Evolutionary conservation across 805 yeast genomes (phyloP), one percentile per base, ranked within the genome.

Genomic region (Allodekkera sacchari): DNA sequence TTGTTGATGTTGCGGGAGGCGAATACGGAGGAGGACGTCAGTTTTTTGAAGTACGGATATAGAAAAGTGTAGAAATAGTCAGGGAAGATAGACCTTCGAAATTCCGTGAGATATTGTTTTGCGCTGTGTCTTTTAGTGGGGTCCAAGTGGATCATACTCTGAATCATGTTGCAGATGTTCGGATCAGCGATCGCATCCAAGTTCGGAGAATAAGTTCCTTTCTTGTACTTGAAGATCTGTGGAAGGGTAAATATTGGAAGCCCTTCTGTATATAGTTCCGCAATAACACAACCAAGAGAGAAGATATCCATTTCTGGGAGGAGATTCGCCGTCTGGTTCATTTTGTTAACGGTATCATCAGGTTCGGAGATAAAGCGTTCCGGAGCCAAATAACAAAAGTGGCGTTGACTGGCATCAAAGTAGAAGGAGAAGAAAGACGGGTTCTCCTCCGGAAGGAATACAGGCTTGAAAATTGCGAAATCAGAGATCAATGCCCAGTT

Each of bases 381-480:
- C 0, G 98, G 98, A 0, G 98, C 97, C 26, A 92, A 55, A 53
- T 89, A 89, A 55, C 98, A 92, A 3, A 75, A 71, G 45, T 95
- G 67, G 41, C 96, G 65, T 50, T 75, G 83, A 2, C 94, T 82
- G 3, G 89, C 83, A 57, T 92, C 97, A 51, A 88, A 92, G 55
- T 79, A 92, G 49, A 89, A 92, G 1, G 92, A 76, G 46, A 83
- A 92, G 39, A 82, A 89, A 9, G 88, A 82, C 0, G 97, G 96
- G 48, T 92, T 89, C 43, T 87, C 92, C 41, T 83, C 95, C 0
- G 97, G 96, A 20, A 92, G 57, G 44, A 68, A 75, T 0, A 74
- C 74, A 0, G 98, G 98, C 55, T 92, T 92, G 50, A 79, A 73
- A 1, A 74, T 65, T 2, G 96, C 81, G 58, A 89, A 89, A 55